These are phyloP conservation scores for Buxus sempervirens DNA, from an alignment of 164 flowering plant species.

Conservation along the genomic window DNA sequence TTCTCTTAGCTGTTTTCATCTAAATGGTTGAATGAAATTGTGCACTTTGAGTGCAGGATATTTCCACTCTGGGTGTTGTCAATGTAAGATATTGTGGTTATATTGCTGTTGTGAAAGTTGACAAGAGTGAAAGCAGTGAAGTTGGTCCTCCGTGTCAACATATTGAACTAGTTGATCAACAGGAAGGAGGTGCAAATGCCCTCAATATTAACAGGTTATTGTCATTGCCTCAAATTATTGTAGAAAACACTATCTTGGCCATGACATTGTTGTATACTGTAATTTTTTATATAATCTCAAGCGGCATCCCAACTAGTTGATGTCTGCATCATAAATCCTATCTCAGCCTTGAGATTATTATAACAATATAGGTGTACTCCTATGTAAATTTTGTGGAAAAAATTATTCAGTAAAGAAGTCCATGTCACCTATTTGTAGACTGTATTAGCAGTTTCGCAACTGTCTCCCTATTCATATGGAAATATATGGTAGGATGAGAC, in stretches of 20 bases:
- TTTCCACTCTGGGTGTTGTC: slow-evolving; percentile 74
- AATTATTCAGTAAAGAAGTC: too few relatives aligned
- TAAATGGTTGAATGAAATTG: slow-evolving; percentile 2
- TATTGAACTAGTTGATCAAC: slow-evolving; percentile 65
- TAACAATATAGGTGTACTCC: too few relatives aligned
- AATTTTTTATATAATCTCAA: too few relatives aligned
- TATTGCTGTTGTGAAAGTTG: slow-evolving; percentile 69
- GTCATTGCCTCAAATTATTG: neutral
- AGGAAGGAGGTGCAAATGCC: slow-evolving; percentile 97
- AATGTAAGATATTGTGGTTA: slow-evolving; percentile 85
- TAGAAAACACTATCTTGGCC: neutral
- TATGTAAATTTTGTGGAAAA: too few relatives aligned
- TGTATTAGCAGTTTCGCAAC: neutral
- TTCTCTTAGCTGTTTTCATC: neutral
- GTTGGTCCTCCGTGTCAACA: slow-evolving; percentile 30
- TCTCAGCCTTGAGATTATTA: too few relatives aligned
- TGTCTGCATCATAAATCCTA: too few relatives aligned
- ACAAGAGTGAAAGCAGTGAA: slow-evolving; percentile 29
- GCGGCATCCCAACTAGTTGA: too few relatives aligned
- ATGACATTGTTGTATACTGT: neutral
- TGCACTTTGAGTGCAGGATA: slow-evolving; percentile 56
- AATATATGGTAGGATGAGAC: neutral
- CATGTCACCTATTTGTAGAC: too few relatives aligned
- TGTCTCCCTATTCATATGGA: neutral
- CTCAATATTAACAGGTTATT: slow-evolving; percentile 91